Base-by-base conservation (phyloP, 164 flowering plant genomes). In the Santalum album region DNA sequence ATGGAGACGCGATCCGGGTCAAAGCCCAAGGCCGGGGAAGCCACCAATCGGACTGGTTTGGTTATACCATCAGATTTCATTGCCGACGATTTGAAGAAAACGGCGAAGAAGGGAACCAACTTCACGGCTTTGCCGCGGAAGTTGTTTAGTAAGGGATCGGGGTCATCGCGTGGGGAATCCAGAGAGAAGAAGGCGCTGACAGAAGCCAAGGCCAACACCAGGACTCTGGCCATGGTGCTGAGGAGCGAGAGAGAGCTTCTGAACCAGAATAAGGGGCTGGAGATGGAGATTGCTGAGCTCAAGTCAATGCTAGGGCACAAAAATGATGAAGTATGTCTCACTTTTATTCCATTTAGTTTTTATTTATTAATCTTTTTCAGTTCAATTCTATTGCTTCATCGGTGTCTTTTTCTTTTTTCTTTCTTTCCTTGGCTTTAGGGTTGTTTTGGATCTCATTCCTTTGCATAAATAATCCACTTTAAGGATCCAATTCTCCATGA, bases 201-300 rank as follows among this genome's bases (percentile, higher is more conserved):
- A 22, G 96, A 88, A 54, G 90, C 79, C 42, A 88, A 86, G 61
- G 68, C 77, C 52, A 87, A 92, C 53, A 80, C 96, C 11, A 78
- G 98, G 76, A 89, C 89, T 1, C 60, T 92, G 60, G 95, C 87
- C 0, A 86, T 86, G 96, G 98, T 92, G 56, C 53, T 92, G 63
- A 80, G 89, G 73, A 92, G 96, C 45, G 98, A 92, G 72, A 80
- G 96, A 58, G 98, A 92, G 72, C 83, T 92, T n/a, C 56, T 92
- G 68, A 76, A 58, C 45, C 64, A 65, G 69, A 84, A 77, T 61
- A 86, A 86, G 72, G 91, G 83, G 54, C 72, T 69, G 46, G 95
- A 89, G 42, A 42, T 38, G 53, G 82, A 83, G 66, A 75, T 92
- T 27, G 20, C 66, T 17, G 72, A 80, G 68, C 82, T 91, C 47